A percentile compares a stretch with the other conserved stretches of the same genome.
Conservation (phyloP, 2,329 filamentous ascomycete genomes). For the Trichothecium sympodiale region DNA sequence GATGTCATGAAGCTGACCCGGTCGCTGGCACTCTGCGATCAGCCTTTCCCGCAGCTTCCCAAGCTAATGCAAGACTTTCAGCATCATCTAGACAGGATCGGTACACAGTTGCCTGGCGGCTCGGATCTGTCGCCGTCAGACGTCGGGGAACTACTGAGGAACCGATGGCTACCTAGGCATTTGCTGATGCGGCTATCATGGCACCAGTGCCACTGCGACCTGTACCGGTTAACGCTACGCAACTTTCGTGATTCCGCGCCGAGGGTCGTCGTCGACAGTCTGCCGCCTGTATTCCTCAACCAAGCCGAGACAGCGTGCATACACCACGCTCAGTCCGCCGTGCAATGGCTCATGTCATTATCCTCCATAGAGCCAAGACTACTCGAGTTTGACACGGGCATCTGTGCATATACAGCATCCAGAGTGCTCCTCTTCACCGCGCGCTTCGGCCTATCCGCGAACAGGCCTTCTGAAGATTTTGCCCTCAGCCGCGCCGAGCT, state of each 20-base stretch:
- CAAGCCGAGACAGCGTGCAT: conserved; percentile 22
- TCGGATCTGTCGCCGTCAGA: conserved; percentile 1
- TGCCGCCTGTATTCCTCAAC: conserved; percentile 21
- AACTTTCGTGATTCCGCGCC: conserved; percentile 29
- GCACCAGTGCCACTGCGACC: conserved; percentile 31
- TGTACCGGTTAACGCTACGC: conserved; percentile 30
- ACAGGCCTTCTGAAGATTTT: conserved; percentile 11
- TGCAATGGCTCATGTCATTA: conserved; percentile 17
- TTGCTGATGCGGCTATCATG: conserved; percentile 13
- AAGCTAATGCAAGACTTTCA: conserved; percentile 8
- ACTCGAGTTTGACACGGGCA: conserved; percentile 10
- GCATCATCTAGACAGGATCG: conserved; percentile 4
- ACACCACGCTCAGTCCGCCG: conserved; percentile 27
- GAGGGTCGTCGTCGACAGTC: conserved; percentile 14
- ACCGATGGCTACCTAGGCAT: conserved; percentile 9
- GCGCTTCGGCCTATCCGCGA: conserved; percentile 6
- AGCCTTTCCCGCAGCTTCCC: conserved; percentile 6
- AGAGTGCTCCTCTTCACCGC: conserved; percentile 12
- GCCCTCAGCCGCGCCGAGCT: conserved; percentile 14
- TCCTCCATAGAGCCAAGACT: conserved; percentile 10
- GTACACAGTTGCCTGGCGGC: conserved; percentile 3
- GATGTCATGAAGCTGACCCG: conserved; percentile 14
- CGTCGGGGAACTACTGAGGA: background rate
- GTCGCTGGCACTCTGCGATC: conserved; percentile 3
- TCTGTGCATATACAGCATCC: conserved; percentile 3